Conservation (phyloP, 352 stramenopile species). For the Phytophthora parvispora region DNA sequence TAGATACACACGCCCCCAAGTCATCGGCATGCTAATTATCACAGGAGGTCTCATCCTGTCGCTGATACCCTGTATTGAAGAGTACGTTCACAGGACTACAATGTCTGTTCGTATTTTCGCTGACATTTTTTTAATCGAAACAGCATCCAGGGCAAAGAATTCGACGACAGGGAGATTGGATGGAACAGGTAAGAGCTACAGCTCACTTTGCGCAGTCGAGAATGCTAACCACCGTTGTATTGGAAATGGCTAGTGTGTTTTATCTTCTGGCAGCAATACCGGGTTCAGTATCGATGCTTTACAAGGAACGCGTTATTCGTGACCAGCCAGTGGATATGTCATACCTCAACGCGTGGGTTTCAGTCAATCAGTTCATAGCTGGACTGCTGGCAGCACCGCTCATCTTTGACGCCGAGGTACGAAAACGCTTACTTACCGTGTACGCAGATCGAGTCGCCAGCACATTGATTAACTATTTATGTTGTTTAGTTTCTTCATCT, state of each 20-base stretch:
- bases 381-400: constrained; percentile 83
- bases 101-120: not conserved
- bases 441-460: not conserved
- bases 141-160: constrained; percentile 71
- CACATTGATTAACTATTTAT: not conserved
- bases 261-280: constrained; percentile 85
- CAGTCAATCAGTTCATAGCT: constrained; percentile 88
- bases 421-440: not conserved
- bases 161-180: constrained; percentile 77
- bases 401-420: constrained; percentile 83
- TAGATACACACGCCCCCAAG: constrained; percentile 80
- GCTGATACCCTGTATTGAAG: constrained; percentile 77
- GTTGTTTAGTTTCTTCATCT: constrained; percentile 59
- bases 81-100: constrained; percentile 53
- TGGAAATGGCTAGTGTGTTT: constrained; percentile 57
- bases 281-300: constrained; percentile 86
- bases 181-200: constrained; percentile 74
- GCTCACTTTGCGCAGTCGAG: not conserved
- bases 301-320: constrained; percentile 87
- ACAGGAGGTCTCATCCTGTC: constrained; percentile 75
- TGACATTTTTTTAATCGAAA: constrained; percentile 6
- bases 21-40: constrained; percentile 80
- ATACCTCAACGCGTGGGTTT: constrained; percentile 91
- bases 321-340: constrained; percentile 90
- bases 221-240: constrained; percentile 3